Base-by-base conservation (phyloP, 2,329 filamentous ascomycete species). In the Pyrenophora tritici-repentis region DNA sequence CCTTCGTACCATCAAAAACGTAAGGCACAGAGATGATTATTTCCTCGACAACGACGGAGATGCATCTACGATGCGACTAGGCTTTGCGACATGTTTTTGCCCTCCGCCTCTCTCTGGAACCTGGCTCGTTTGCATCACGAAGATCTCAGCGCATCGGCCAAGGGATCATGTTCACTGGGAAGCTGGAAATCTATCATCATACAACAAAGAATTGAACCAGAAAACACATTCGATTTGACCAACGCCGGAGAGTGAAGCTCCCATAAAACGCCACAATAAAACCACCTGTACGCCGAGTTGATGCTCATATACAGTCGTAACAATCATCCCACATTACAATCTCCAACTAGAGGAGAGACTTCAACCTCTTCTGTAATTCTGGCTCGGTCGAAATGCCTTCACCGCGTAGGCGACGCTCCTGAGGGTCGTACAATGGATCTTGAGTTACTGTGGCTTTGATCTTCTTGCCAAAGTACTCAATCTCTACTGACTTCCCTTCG, bases 401-500 rank as follows among this genome's bases (percentile, higher is more conserved):
- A 17, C 59, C 67, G 22, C 62, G 62, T 41, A 78, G 52, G 14
- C 72, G 71, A 16, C 60, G 74, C 60, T 71, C 71, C 33, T 74
- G 63, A 1, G 76, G 74, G 55, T 80, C 77, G 50, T 78, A 77
- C 36, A 83, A 45, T 7, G 82, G 79, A 39, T 84, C 82, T 1
- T 72, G 55, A 0, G 73, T 70, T 1, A 86, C 79, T 3, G 82
- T 85, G 0, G 84, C 84, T 42, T 61, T 58, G 44, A 86, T 78
- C 9, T 75, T 74, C 50, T 70, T 72, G 4, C 83, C 82, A 67
- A 87, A 86, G 62, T 87, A 87, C 59, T 85, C 83, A 48, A 87
- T 76, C 61, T 86, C 82, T 0, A 86, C 81, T 0, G 59, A 49
- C 3, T 78, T 74, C 0, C 83, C 83, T 36, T 82, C 78, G 0